These are phyloP conservation scores for Selenicereus undatus DNA, from an alignment of 148 eudicot genomes.

Conservation along the genomic window DNA sequence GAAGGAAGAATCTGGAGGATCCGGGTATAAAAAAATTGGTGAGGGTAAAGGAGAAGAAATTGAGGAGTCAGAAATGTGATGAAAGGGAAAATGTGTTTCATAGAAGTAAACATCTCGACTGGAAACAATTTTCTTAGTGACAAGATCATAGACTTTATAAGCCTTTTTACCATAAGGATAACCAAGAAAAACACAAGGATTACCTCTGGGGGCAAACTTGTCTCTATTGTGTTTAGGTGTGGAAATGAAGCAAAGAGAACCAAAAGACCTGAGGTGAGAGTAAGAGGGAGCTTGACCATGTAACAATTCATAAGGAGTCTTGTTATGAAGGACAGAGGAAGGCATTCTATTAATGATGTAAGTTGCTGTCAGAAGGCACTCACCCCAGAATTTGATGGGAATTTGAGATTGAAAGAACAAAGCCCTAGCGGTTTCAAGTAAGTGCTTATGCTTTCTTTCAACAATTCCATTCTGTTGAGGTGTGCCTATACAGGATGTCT, in stretches of 20 bases:
- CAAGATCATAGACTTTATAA: neutral
- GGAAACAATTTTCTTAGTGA: neutral
- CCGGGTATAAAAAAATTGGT: too few relatives aligned
- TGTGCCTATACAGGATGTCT: neutral
- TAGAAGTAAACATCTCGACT: neutral
- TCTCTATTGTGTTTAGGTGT: neutral
- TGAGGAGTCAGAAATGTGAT: neutral
- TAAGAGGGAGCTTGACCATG: neutral
- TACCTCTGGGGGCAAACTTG: neutral
- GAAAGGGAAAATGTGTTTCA: neutral
- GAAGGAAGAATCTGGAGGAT: too few relatives aligned
- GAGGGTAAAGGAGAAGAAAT: too few relatives aligned
- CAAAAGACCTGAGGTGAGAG: neutral
- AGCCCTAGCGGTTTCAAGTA: slow-evolving; percentile 2
- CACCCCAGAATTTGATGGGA: slow-evolving; percentile 10
- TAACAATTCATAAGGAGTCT: neutral
- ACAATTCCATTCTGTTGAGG: slow-evolving; percentile 19
- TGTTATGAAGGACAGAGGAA: neutral
- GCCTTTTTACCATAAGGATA: neutral
- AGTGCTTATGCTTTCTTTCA: neutral
- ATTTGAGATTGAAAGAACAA: slow-evolving; percentile 2
- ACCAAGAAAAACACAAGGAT: neutral
- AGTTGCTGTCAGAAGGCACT: neutral
- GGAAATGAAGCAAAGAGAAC: neutral
- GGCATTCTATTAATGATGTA: neutral